phyloP scores from a whole-genome alignment of 305 asterid species.

The Fraxinus greggii region DNA sequence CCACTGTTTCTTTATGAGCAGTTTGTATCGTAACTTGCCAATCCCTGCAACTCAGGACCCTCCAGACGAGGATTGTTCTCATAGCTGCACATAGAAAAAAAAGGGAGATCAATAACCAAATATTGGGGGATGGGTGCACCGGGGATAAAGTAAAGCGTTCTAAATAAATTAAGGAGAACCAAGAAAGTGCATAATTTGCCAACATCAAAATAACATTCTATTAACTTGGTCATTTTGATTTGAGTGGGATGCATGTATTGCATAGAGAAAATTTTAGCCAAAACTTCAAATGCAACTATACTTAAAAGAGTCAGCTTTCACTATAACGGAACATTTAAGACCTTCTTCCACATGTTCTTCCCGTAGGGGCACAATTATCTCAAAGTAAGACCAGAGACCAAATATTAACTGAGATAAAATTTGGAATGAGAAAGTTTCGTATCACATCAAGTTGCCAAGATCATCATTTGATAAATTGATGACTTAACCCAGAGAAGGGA shows the following conservation, averaged over 20 bases:
- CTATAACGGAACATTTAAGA: neutral
- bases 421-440: neutral
- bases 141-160: neutral
- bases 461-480: neutral
- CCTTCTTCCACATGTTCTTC: neutral
- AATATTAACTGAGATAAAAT: neutral
- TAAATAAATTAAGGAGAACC: neutral
- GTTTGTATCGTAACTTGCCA: constrained; percentile 73
- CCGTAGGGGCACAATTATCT: neutral
- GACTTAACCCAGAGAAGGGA: neutral
- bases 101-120: constrained; percentile 7
- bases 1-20: constrained; percentile 29
- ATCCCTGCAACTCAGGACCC: constrained; percentile 95
- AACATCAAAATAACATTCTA: neutral
- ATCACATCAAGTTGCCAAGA: neutral
- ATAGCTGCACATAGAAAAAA: constrained; percentile 50
- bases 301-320: neutral
- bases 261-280: neutral
- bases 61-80: constrained; percentile 90
- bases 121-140: neutral
- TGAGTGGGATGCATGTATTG: neutral
- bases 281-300: neutral
- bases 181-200: neutral
- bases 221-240: neutral
- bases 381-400: constrained; percentile 1